Evolutionary conservation across 768 basidiomycete species (phyloP), one percentile per base, ranked within the genome.

Genomic region (Lentinula edodes): DNA sequence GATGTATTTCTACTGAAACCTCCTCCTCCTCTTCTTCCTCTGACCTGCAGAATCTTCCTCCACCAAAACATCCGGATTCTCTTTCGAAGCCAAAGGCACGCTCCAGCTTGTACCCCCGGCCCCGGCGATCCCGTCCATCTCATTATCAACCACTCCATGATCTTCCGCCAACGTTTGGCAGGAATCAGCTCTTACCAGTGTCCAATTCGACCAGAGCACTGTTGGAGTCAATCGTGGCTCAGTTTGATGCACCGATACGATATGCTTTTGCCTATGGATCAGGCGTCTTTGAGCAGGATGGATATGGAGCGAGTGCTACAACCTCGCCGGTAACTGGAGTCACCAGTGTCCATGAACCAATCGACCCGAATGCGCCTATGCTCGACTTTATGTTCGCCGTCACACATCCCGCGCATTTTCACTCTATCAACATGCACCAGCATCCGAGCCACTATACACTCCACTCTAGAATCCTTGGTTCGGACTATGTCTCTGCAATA

Each of bases 231-330:
- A 88, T 98, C 61, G 88, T 97, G 38, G 76, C 78, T 13, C 80
- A 85, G 52, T 96, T 98, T 68, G 83, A 93, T 45, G 92, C 93
- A 0, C 95, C 95, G 9, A 91, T 98, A 53, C 88, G 95, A 20
- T 98, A 96, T 78, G 97, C 95, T 0, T 95, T 98, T 70, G 97
- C 97, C 0, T 99, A 98, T 70, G 97, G 97, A 12, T 93, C 90
- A 2, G 97, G 96, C 0, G 95, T 98, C 1, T 97, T 97, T 67
- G 86, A 91, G 68, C 97, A 99, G 74, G 87, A 88, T 59, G 92
- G 95, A 16, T 91, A 95, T 41, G 58, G 58, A 8, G 32, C 45
- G 13, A 59, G 34, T 59, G 58, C 58, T 13, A 50, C 46, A 6
- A 59, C 58, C 12, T 59, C 58, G 2, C 13, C 58, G 32, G 48